These are phyloP conservation scores for Chrysoporthe cubensis DNA, from an alignment of 2,329 filamentous ascomycete species.

Conservation along the genomic window DNA sequence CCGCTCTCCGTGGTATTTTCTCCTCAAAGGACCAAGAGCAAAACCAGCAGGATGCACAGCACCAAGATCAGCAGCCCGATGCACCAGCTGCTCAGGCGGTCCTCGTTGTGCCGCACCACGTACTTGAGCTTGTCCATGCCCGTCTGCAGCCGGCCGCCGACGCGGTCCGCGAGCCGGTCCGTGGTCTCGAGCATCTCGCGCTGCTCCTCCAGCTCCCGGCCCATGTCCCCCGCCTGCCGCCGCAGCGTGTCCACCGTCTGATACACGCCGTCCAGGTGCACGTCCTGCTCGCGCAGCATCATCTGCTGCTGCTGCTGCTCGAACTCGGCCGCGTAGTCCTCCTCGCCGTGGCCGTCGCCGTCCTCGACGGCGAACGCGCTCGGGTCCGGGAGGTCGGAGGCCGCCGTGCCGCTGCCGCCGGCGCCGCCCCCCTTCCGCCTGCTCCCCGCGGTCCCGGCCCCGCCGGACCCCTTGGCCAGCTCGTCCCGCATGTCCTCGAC, in stretches of 20 bases:
- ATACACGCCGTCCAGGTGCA: conserved; percentile 90
- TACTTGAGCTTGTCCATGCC: conserved; percentile 85
- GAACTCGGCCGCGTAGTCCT: conserved; percentile 76
- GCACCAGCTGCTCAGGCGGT: conserved; percentile 84
- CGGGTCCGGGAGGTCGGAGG: conserved; percentile 56
- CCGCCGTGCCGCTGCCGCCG: conserved; percentile 41
- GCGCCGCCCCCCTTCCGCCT: conserved; percentile 15
- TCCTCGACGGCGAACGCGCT: conserved; percentile 62
- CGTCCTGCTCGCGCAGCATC: conserved; percentile 94
- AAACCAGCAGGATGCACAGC: conserved; percentile 80
- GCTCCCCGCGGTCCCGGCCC: conserved; percentile 36
- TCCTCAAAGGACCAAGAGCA: conserved; percentile 66
- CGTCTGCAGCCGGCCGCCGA: conserved; percentile 81
- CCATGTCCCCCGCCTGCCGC: conserved; percentile 93
- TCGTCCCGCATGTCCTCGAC: conserved; percentile 88
- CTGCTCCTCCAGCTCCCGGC: conserved; percentile 94
- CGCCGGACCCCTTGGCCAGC: conserved; percentile 62
- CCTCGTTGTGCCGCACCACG: conserved; percentile 89
- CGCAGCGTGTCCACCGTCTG: conserved; percentile 89
- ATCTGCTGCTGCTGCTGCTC: conserved; percentile 90
- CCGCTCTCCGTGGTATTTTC: neutral
- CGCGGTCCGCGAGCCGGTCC: conserved; percentile 82
- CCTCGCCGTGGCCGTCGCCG: conserved; percentile 47
- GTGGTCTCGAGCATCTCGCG: conserved; percentile 84
- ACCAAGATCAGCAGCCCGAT: conserved; percentile 88